phyloP scores from a whole-genome alignment of 768 basidiomycete genomes.

The Tulasnella sp. region DNA sequence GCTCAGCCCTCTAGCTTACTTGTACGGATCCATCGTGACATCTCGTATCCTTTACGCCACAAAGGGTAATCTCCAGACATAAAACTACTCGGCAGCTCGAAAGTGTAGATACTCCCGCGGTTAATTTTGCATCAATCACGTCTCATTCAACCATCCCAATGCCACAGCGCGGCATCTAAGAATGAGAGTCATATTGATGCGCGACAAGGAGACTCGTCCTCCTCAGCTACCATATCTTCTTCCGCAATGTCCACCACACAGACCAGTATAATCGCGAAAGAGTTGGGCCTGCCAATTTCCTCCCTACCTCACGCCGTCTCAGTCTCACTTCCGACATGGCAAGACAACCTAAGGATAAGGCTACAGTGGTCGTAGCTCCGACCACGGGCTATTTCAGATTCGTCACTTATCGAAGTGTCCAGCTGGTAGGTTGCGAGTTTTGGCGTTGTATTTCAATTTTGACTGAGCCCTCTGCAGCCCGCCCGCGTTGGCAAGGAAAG shows the following conservation, averaged over 20 bases:
- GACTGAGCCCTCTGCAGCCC: conserved; percentile 47
- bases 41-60: no score
- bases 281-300: conserved; percentile 16
- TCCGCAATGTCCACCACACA: not conserved
- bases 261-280: not conserved
- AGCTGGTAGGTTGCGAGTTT: conserved; percentile 42
- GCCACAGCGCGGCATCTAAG: no score
- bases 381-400: conserved; percentile 89
- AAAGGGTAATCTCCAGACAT: no score
- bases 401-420: conserved; percentile 79
- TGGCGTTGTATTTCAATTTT: not conserved
- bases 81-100: no score
- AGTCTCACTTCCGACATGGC: conserved; percentile 87
- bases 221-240: not conserved
- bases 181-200: no score
- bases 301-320: conserved; percentile 75
- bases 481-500: conserved; percentile 66
- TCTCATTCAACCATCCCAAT: no score
- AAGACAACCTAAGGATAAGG: conserved; percentile 80
- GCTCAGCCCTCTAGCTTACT: no score
- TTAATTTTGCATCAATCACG: no score
- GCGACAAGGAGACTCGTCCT: no score
- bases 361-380: conserved; percentile 70
- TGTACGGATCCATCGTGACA: no score
- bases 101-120: no score